Conservation (phyloP, 352 stramenopile species). For the Globisporangium ultimum region DNA sequence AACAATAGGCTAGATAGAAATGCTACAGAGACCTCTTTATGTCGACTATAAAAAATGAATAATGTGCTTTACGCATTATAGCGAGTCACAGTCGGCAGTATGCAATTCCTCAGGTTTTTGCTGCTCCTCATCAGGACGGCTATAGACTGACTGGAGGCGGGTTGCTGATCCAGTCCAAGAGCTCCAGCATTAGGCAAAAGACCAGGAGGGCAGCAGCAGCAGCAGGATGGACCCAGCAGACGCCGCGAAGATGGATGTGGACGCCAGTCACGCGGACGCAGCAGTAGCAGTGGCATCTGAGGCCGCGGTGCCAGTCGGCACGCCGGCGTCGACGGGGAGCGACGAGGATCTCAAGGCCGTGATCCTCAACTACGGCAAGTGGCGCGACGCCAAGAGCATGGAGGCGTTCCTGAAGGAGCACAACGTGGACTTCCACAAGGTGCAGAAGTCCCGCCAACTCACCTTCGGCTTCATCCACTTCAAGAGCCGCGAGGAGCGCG, state of each 20-base stretch:
- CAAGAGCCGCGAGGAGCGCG: conserved; percentile 48
- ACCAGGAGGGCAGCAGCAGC: neutral
- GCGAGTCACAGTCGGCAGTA: neutral
- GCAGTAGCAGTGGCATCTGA: neutral
- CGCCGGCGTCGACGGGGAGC: conserved; percentile 6
- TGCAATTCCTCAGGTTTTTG: conserved; percentile 1
- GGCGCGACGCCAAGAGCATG: conserved; percentile 71
- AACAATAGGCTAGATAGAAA: no score
- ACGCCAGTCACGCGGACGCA: neutral
- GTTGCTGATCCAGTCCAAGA: neutral
- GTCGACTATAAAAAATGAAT: neutral
- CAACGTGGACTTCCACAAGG: conserved; percentile 56
- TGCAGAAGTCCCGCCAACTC: conserved; percentile 76
- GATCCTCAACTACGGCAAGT: conserved; percentile 88
- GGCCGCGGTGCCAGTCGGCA: no score
- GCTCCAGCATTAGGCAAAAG: neutral
- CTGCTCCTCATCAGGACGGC: no score
- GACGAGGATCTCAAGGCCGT: conserved; percentile 77
- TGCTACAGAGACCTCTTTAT: no score
- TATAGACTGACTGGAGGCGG: neutral
- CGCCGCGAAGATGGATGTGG: conserved; percentile 6
- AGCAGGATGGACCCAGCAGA: neutral
- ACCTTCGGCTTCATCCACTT: conserved; percentile 83
- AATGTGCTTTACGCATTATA: neutral
- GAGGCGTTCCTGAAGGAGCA: conserved; percentile 46